A percentile compares a stretch with the other conserved stretches of the same genome.
These are phyloP conservation scores for Pyricularia sp. DNA, from an alignment of 2,329 filamentous ascomycete species.

Conservation along the genomic window DNA sequence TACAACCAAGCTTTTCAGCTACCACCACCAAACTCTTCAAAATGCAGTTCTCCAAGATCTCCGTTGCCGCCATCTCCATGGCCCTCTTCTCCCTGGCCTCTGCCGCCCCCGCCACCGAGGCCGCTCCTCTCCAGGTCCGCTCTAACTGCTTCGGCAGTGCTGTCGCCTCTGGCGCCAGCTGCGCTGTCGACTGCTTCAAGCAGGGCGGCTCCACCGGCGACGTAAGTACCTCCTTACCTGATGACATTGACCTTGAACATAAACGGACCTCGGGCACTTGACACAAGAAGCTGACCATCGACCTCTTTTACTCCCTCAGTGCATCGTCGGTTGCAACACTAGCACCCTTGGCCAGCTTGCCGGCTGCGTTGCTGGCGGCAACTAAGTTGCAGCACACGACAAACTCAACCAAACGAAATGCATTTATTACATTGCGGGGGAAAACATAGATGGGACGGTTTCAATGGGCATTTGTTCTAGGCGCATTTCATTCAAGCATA, in stretches of 20 bases:
- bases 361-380: not conserved
- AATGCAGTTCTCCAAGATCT: conserved; percentile 2
- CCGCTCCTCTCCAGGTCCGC: not conserved
- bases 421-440: not conserved
- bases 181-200: not conserved
- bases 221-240: not conserved
- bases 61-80: not conserved
- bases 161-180: not conserved
- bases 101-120: not conserved
- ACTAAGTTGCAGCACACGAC: not conserved
- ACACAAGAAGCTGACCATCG: not conserved
- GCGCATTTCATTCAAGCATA: no score
- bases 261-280: no score
- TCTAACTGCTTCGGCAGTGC: not conserved
- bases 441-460: not conserved
- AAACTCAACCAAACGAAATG: not conserved
- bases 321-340: not conserved
- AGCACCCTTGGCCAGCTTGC: not conserved
- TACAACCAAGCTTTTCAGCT: not conserved
- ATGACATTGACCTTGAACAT: no score
- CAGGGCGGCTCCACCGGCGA: not conserved
- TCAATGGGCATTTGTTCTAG: not conserved
- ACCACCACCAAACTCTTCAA: not conserved
- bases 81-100: conserved; percentile 1
- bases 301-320: not conserved